phyloP scores from a whole-genome alignment of 805 yeast species.

The Candida parachauliodes region DNA sequence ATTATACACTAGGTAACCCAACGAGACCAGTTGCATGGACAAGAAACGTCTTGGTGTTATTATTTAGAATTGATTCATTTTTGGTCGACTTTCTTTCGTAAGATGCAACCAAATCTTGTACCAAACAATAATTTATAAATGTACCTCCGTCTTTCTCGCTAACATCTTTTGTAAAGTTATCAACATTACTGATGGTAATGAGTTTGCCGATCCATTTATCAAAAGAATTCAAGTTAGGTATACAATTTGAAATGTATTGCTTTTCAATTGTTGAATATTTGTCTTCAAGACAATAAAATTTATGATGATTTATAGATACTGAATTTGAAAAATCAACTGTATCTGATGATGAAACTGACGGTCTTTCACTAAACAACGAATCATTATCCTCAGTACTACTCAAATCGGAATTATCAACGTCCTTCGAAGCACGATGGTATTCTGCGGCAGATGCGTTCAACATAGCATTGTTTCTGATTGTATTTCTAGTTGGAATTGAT shows the following conservation, averaged over 20 bases:
- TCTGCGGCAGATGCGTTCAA: conserved; percentile 21
- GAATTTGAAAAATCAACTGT: conserved; percentile 6
- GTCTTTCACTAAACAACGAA: conserved; percentile 11
- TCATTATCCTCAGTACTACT: conserved; percentile 1
- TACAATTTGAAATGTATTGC: conserved; percentile 34
- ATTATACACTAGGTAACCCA: no score
- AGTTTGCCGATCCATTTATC: conserved; percentile 32
- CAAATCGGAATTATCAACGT: neutral
- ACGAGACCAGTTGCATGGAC: conserved; percentile 26
- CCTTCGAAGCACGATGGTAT: neutral
- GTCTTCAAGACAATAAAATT: conserved; percentile 13
- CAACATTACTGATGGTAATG: conserved; percentile 19
- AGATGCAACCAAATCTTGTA: conserved; percentile 6
- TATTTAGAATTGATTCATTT: neutral
- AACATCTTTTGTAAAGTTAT: conserved; percentile 8
- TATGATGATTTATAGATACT: conserved; percentile 5
- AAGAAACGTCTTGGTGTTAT: conserved; percentile 20
- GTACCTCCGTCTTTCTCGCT: conserved; percentile 10
- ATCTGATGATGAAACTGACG: neutral
- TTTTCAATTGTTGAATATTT: conserved; percentile 23
- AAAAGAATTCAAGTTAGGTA: conserved; percentile 35
- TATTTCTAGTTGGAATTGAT: conserved; percentile 20
- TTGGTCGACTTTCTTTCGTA: conserved; percentile 9
- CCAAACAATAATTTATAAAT: conserved; percentile 11
- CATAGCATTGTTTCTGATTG: conserved; percentile 20